phyloP scores from a whole-genome alignment of 169 alveolate species.

The Neospora caninum region DNA sequence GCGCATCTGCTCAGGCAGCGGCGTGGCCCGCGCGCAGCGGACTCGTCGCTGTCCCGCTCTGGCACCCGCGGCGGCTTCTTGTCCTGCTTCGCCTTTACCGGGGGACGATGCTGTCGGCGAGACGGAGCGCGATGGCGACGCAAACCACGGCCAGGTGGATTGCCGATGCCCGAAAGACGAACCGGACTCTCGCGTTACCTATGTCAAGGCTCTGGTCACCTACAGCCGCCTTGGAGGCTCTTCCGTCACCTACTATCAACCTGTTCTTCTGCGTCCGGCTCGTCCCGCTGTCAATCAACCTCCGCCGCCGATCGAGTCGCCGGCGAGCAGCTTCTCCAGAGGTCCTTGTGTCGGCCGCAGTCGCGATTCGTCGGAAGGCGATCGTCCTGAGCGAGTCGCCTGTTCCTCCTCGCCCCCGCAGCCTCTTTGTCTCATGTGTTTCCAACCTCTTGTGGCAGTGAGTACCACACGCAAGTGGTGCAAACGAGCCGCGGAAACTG shows the following conservation, averaged over 20 bases:
- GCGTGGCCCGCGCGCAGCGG: too few species aligned
- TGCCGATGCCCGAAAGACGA: too few species aligned
- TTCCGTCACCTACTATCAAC: conserved; percentile 23
- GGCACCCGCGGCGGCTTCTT: too few species aligned
- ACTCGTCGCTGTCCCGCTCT: too few species aligned
- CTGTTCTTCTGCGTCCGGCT: neutral
- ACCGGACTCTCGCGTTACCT: neutral
- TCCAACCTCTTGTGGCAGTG: conserved; percentile 9
- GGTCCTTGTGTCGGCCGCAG: too few species aligned
- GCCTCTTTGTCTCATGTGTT: conserved; percentile 25
- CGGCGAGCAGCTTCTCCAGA: neutral
- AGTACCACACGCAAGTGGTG: conserved; percentile 33
- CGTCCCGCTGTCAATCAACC: neutral
- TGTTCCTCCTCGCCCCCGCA: neutral
- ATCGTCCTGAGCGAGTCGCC: neutral
- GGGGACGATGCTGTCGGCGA: too few species aligned
- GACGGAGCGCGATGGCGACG: too few species aligned
- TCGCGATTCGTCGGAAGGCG: neutral
- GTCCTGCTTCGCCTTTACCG: too few species aligned
- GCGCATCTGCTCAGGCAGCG: too few species aligned
- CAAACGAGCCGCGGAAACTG: neutral
- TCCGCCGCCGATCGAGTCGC: neutral
- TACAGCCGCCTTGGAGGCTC: conserved; percentile 10
- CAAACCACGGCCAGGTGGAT: too few species aligned
- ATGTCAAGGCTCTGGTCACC: conserved; percentile 6